Percentiles rank a stretch among this genome's conserved stretches.
Evolutionary conservation across 139 green algal genomes (phyloP).

Genomic region (Asterochloris erici): DNA sequence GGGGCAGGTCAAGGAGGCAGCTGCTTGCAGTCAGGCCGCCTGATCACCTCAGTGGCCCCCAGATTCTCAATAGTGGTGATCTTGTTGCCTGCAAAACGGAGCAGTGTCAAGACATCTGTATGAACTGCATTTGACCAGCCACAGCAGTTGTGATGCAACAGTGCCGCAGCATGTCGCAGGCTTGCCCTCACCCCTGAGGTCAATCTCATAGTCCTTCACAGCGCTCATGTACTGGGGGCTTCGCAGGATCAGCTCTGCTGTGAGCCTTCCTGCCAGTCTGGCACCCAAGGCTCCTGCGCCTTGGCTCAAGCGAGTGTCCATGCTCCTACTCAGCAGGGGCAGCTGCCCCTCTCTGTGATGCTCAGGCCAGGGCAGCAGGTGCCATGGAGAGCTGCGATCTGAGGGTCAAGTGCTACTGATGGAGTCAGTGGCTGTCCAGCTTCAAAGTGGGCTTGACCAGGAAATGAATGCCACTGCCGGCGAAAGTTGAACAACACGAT

Average conservation of each 20-base stretch:
- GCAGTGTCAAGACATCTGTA: not conserved
- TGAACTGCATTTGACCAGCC: not conserved
- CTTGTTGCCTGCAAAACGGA: constrained; percentile 62
- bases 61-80: constrained; percentile 91
- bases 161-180: not conserved
- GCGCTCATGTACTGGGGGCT: constrained; percentile 89
- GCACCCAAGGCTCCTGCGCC: constrained; percentile 41
- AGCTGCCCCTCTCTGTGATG: no score
- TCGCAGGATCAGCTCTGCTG: constrained; percentile 81
- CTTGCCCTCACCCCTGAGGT: constrained; percentile 64
- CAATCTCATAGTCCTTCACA: constrained; percentile 83
- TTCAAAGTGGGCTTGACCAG: no score
- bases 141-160: not conserved
- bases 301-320: constrained; percentile 19
- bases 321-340: not conserved
- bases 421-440: not conserved
- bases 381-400: not conserved
- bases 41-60: constrained; percentile 79
- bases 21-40: not conserved
- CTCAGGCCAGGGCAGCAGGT: no score
- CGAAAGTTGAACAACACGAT: no score
- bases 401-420: not conserved
- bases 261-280: constrained; percentile 71
- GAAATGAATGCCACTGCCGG: no score
- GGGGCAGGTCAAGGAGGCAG: no score